phyloP scores from a whole-genome alignment of 2,329 filamentous ascomycete genomes.

The Nigrospora sphaerica region DNA sequence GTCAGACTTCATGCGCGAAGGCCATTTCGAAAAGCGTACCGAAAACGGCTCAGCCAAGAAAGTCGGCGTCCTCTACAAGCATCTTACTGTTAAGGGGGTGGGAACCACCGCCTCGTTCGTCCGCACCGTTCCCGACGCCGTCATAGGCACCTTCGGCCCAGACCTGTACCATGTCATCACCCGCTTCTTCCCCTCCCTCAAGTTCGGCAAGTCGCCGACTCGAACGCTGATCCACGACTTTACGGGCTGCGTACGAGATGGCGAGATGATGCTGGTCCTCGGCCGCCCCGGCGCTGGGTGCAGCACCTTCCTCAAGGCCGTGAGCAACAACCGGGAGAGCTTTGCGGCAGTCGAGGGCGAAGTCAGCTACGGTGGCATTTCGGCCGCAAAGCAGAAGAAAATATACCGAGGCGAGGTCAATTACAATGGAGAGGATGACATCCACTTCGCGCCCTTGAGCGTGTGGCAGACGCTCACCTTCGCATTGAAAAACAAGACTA shows the following conservation, averaged over 20 bases:
- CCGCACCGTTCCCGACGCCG: slow-evolving; percentile 64
- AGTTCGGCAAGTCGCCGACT: slow-evolving; percentile 14
- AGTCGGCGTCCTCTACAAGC: slow-evolving; percentile 70
- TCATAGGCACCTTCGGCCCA: slow-evolving; percentile 73
- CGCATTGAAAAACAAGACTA: slow-evolving; percentile 68
- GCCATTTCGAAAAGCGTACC: slow-evolving; percentile 67
- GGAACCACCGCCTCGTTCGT: slow-evolving; percentile 62
- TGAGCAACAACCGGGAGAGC: slow-evolving; percentile 61
- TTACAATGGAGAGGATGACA: slow-evolving; percentile 72
- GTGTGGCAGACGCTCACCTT: slow-evolving; percentile 75
- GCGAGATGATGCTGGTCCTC: slow-evolving; percentile 63
- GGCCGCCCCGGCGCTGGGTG: slow-evolving; percentile 70
- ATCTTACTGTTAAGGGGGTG: slow-evolving; percentile 67
- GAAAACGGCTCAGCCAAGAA: slow-evolving; percentile 64
- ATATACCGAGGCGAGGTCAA: slow-evolving; percentile 69
- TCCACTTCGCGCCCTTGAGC: slow-evolving; percentile 66
- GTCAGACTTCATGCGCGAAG: slow-evolving; percentile 63
- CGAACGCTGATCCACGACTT: slow-evolving; percentile 56
- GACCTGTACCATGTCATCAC: slow-evolving; percentile 63
- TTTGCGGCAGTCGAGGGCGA: slow-evolving; percentile 63
- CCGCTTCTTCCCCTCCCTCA: slow-evolving; percentile 25
- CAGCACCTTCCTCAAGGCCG: slow-evolving; percentile 68
- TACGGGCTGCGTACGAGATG: slow-evolving; percentile 57
- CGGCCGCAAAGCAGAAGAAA: slow-evolving; percentile 59
- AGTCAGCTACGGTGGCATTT: slow-evolving; percentile 65